Percentiles rank a stretch among this genome's conserved stretches.
phyloP scores from a whole-genome alignment of 2,329 filamentous ascomycete genomes.

The Plectosphaerella plurivora region DNA sequence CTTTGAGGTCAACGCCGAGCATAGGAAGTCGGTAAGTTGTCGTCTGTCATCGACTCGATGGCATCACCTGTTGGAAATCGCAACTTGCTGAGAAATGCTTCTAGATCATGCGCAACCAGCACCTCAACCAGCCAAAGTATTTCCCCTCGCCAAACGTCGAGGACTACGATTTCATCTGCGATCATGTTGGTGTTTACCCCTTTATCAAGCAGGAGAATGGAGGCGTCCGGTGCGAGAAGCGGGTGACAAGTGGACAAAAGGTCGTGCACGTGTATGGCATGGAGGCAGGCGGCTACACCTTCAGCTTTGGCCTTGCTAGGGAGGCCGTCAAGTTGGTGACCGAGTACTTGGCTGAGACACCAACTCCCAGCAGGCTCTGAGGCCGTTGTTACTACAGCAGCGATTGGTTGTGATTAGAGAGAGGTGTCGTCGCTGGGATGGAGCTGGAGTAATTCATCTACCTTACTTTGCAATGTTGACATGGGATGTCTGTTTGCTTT shows the following conservation, averaged over 20 bases:
- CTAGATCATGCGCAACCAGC: background rate
- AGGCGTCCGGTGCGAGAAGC: background rate
- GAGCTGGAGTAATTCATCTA: no score
- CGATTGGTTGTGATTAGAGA: no score
- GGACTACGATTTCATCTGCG: background rate
- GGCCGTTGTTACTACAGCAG: no score
- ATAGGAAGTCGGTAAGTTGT: background rate
- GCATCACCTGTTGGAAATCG: no score
- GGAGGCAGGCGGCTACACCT: conserved; percentile 14
- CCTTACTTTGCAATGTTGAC: no score
- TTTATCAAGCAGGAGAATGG: background rate
- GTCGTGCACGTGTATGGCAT: conserved; percentile 13
- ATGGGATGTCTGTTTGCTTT: no score
- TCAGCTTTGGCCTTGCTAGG: conserved; percentile 12
- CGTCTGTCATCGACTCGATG: no score
- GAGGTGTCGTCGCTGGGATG: no score
- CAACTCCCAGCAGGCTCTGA: no score
- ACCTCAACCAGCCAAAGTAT: background rate
- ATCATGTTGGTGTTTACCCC: background rate
- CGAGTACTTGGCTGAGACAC: no score
- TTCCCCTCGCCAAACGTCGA: background rate
- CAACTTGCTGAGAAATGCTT: no score
- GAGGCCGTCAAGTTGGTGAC: background rate
- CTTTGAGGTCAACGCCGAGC: background rate
- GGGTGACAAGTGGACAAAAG: background rate